phyloP scores from a whole-genome alignment of 2,329 filamentous ascomycete genomes.

The Exophiala dermatitidis region DNA sequence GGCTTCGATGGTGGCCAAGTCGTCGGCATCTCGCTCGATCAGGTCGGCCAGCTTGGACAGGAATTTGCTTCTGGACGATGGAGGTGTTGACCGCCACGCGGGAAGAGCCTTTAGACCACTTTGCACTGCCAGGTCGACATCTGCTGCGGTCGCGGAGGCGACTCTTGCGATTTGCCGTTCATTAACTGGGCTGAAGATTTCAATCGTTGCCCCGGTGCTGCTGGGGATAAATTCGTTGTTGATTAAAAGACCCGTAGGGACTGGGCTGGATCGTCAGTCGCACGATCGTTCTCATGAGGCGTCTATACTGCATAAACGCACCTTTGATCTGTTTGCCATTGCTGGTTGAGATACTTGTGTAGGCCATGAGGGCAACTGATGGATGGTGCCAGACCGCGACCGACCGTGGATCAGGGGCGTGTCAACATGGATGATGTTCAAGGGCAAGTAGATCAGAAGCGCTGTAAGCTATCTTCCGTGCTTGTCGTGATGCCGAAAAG shows the following conservation, averaged over 20 bases:
- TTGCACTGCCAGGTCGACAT: constrained; percentile 32
- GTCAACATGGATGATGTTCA: too few relatives aligned
- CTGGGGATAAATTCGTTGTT: constrained; percentile 39
- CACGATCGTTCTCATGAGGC: too few relatives aligned
- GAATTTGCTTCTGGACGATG: constrained; percentile 34
- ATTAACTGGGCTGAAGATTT: constrained; percentile 31
- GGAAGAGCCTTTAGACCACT: constrained; percentile 27
- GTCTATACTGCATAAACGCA: too few relatives aligned
- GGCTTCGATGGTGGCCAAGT: constrained; percentile 60
- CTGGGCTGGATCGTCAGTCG: too few relatives aligned
- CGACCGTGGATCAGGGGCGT: too few relatives aligned
- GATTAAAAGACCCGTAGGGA: constrained; percentile 36
- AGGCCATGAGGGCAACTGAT: too few relatives aligned
- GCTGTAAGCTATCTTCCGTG: too few relatives aligned
- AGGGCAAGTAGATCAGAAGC: too few relatives aligned
- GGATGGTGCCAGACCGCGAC: too few relatives aligned
- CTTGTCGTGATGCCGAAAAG: too few relatives aligned
- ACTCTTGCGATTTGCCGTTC: constrained; percentile 31
- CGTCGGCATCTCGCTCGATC: constrained; percentile 57
- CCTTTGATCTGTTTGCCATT: too few relatives aligned
- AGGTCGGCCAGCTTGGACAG: constrained; percentile 51
- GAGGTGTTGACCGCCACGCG: constrained; percentile 46
- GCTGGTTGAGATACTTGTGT: too few relatives aligned
- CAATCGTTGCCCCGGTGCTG: constrained; percentile 32
- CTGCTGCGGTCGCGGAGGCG: constrained; percentile 29